Base-by-base conservation (phyloP, 2,329 filamentous ascomycete species). In the Trichoderma pleuroti region DNA sequence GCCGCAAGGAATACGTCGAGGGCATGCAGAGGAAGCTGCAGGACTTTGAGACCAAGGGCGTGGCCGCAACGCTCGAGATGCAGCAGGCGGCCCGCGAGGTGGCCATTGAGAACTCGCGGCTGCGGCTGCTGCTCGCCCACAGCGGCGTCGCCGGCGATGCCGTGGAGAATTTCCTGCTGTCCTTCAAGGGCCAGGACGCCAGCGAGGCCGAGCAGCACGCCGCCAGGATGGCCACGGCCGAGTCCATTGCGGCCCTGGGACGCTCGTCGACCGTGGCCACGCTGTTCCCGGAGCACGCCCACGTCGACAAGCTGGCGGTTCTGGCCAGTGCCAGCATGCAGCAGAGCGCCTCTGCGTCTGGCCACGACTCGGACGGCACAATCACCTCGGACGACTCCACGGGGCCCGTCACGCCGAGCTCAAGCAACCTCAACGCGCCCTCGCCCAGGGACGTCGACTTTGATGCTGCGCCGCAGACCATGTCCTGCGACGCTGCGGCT, bases 21-120 rank as follows among this genome's bases (percentile, higher is more conserved):
- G 80, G 80, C 16, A 79, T 89, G 71, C 84, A 86, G 75, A 78
- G 75, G 26, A 81, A 81, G 56, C 72, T 88, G 39, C 80, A 80
- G 24, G 83, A 84, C 32, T 84, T 84, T 75, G 84, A 87, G 78
- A 78, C 77, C n/a, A 80, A 77, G 6, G 86, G 84, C 26, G 81
- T 84, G 18, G 80, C 83, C 68, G 86, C 86, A 5, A 85, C 84
- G 3, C 74, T 84, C 12, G 84, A 86, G 75, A 86, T 89, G 83
- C 87, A 88, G 76, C 81, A 80, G 32, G 84, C 84, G 1, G 86
- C 86, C 6, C 82, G 84, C 26, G 80, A 78, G 68, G 85, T 88
- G 21, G 83, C 82, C 18, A 75, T 81, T 34, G 84, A 86, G 73
- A 88, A 88, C 72, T 78, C 78, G 62, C 76, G 81, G 34, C 77